phyloP scores from a whole-genome alignment of 2,329 filamentous ascomycete species.

The Penicillium crustosum region DNA sequence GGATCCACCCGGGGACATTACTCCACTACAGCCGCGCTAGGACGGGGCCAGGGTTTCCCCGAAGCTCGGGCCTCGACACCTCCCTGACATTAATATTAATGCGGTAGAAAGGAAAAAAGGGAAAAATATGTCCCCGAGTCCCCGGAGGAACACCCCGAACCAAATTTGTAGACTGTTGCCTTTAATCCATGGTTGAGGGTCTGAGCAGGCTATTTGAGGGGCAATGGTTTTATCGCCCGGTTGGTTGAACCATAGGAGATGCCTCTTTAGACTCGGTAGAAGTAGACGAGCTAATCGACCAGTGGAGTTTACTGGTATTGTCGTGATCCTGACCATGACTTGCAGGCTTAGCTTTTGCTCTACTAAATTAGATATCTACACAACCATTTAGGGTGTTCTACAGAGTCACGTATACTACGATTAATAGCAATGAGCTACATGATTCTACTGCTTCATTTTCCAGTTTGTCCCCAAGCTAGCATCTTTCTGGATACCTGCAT shows the following conservation, averaged over 20 bases:
- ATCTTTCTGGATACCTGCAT: conserved; percentile 3
- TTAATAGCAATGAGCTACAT: not conserved
- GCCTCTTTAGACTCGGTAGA: too few relatives aligned
- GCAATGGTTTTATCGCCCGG: not conserved
- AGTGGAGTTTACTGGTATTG: not conserved
- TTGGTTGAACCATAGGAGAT: not conserved
- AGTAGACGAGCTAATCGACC: not conserved
- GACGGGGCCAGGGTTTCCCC: not conserved
- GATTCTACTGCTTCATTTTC: not conserved
- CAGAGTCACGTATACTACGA: not conserved
- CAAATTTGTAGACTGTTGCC: not conserved
- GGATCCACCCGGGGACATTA: not conserved
- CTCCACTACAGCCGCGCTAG: not conserved
- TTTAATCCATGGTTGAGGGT: conserved; percentile 3
- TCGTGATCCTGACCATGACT: conserved; percentile 10
- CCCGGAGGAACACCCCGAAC: not conserved
- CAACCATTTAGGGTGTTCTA: not conserved
- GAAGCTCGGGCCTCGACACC: not conserved
- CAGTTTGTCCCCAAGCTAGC: not conserved
- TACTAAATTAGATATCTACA: not conserved
- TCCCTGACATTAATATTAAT: not conserved
- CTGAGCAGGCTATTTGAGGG: not conserved
- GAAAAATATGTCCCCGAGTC: not conserved
- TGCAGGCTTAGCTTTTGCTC: conserved; percentile 11
- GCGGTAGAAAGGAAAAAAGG: not conserved